A percentile compares a stretch with the other conserved stretches of the same genome.
phyloP scores from a whole-genome alignment of 306 rosid genomes.

The Cyclanthera cordifolia region DNA sequence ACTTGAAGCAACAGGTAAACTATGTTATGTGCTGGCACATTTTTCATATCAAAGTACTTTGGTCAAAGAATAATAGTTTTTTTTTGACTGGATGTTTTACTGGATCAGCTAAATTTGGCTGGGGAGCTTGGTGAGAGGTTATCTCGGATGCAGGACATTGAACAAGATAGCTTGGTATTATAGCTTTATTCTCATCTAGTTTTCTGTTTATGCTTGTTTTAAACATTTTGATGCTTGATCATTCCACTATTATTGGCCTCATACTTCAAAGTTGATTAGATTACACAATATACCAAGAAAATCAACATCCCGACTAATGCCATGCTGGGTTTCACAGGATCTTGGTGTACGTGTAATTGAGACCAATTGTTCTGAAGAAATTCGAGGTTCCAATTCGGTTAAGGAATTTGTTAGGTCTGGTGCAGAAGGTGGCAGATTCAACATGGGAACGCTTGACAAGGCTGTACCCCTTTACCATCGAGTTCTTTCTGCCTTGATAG shows the following conservation, averaged over 20 bases:
- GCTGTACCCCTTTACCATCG: constrained; percentile 66
- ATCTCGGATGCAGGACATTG: constrained; percentile 44
- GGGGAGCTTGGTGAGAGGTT: constrained; percentile 54
- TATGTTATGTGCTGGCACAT: constrained; percentile 17
- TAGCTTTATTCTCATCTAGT: neutral
- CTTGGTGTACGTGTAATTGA: constrained; percentile 34
- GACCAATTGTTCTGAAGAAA: constrained; percentile 37
- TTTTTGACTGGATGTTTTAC: constrained; percentile 6
- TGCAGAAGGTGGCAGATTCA: constrained; percentile 1
- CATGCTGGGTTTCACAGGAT: constrained; percentile 29
- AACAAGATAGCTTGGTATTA: constrained; percentile 44
- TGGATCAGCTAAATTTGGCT: constrained; percentile 51
- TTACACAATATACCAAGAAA: neutral
- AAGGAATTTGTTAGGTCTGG: constrained; percentile 8
- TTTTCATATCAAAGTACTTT: constrained; percentile 1
- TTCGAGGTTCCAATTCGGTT: constrained; percentile 27
- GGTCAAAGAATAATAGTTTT: constrained; percentile 18
- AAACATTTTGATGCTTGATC: neutral
- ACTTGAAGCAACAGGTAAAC: constrained; percentile 66
- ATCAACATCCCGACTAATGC: neutral
- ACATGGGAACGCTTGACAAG: constrained; percentile 34
- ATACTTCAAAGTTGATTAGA: neutral
- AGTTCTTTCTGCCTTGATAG: constrained; percentile 77
- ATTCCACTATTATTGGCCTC: neutral
- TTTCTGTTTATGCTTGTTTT: neutral